Evolutionary conservation across 2,329 filamentous ascomycete genomes (phyloP).

Genomic region (Graphiopsis chlorocephala): DNA sequence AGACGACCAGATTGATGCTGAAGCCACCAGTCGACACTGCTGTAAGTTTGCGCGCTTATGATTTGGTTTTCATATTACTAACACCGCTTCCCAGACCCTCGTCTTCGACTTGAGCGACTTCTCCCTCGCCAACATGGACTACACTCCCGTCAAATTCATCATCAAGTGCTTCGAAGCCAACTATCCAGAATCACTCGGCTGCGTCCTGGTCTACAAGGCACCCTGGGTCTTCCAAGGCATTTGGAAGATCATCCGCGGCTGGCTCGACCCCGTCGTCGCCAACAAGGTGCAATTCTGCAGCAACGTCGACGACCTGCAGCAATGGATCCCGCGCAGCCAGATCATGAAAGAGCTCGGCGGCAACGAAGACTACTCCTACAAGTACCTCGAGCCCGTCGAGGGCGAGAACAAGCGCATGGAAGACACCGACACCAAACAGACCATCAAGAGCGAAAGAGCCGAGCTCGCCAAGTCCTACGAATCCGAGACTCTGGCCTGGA

Average conservation of each 20-base stretch:
- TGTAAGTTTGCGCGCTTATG: constrained; percentile 52
- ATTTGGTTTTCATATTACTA: background rate
- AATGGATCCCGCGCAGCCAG: constrained; percentile 67
- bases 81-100: constrained; percentile 62
- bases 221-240: constrained; percentile 98
- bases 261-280: constrained; percentile 95
- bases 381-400: constrained; percentile 70
- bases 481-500: constrained; percentile 71
- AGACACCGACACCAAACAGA: constrained; percentile 58
- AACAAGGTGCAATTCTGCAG: constrained; percentile 92
- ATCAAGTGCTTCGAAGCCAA: constrained; percentile 99
- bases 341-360: constrained; percentile 85
- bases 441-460: constrained; percentile 62
- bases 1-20: constrained; percentile 84
- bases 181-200: constrained; percentile 88
- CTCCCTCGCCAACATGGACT: constrained; percentile 96
- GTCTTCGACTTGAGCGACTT: constrained; percentile 97
- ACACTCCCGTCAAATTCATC: constrained; percentile 96
- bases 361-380: constrained; percentile 78
- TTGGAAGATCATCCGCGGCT: constrained; percentile 92
- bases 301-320: constrained; percentile 71
- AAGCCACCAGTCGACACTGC: constrained; percentile 82
- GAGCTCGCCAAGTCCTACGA: constrained; percentile 72
- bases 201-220: constrained; percentile 89
- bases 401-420: constrained; percentile 78